Evolutionary conservation across 2,329 filamentous ascomycete species (phyloP), one percentile per base, ranked within the genome.

Genomic region (Penicillium fuscoglaucum): DNA sequence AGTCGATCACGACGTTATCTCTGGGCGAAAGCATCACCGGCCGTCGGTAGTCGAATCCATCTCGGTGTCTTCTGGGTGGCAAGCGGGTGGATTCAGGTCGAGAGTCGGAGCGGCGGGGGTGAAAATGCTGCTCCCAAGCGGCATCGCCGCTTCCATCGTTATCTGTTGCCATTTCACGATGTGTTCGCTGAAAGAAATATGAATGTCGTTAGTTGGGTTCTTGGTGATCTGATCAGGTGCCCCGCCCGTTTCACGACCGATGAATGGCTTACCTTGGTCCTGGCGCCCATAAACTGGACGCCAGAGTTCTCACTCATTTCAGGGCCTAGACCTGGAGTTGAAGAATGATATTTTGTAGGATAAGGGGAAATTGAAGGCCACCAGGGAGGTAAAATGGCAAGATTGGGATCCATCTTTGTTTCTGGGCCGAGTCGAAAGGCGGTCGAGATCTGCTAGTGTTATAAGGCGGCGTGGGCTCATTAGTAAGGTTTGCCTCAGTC

Each of bases 1-100:
- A 67, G 63, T 82, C 79, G 35, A 82, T 80, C 17, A 53, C 51
- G 9, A 80, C 71, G 50, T 77, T 72, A 46, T 71, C 69, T 12
- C 57, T 59, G 24, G 65, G 53, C n/a, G 69, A 58, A n/a, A 64
- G 75, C 4, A 72, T 75, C 17, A 77, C 71, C 1, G 84, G 84
- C 59, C 82, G 76, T 58, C 84, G 76, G 61, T 77, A 82, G 61
- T 86, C 84, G 45, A 79, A 74, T 4, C 83, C 83, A 72, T 85
- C 82, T n/a, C 83, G 72, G 82, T 61, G 78, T 73, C 59, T 68
- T 65, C 37, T 47, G 44, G 66, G 68, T 67, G 73, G 72, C 62
- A 73, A 61, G 48, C 59, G 72, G 49, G 61, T 63, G 56, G 61
- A 66, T 52, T 58, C 70, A 55, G 55, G 56, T 21, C 31, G 41